Evolutionary conservation across 345 rosid genomes (phyloP).

Genomic region (Anacardium occidentale): DNA sequence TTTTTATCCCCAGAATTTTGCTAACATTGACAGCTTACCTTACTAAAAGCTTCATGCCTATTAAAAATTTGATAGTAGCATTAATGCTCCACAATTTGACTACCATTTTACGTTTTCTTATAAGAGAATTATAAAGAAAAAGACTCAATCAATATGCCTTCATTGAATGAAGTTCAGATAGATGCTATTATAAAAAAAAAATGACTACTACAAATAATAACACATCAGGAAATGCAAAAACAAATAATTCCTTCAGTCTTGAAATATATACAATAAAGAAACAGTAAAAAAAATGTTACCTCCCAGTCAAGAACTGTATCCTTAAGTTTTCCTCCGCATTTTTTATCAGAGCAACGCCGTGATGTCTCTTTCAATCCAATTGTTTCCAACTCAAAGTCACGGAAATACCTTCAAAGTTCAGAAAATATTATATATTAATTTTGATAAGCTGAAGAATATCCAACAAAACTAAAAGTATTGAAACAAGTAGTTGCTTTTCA

Average conservation of each 20-base stretch:
- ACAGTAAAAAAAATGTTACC: too few species aligned
- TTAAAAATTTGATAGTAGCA: neutral
- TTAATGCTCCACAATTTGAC: neutral
- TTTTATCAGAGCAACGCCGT: slow-evolving; percentile 62
- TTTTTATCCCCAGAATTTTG: neutral
- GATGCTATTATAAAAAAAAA: neutral
- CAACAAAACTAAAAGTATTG: neutral
- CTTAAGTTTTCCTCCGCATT: slow-evolving; percentile 80
- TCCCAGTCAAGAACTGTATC: slow-evolving; percentile 53
- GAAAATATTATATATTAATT: neutral
- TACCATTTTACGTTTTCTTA: neutral
- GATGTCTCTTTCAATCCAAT: slow-evolving; percentile 69
- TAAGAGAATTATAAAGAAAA: neutral
- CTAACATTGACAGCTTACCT: neutral
- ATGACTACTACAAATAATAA: neutral
- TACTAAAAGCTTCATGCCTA: neutral
- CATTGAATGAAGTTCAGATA: neutral
- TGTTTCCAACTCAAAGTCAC: too few species aligned
- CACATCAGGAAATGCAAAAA: neutral
- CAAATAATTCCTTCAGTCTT: neutral
- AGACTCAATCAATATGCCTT: neutral
- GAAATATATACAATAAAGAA: neutral
- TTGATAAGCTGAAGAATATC: neutral
- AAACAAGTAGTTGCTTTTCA: neutral
- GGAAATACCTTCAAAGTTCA: too few species aligned